Conservation (phyloP, 345 rosid genomes). For the Gossypium thurberi region DNA sequence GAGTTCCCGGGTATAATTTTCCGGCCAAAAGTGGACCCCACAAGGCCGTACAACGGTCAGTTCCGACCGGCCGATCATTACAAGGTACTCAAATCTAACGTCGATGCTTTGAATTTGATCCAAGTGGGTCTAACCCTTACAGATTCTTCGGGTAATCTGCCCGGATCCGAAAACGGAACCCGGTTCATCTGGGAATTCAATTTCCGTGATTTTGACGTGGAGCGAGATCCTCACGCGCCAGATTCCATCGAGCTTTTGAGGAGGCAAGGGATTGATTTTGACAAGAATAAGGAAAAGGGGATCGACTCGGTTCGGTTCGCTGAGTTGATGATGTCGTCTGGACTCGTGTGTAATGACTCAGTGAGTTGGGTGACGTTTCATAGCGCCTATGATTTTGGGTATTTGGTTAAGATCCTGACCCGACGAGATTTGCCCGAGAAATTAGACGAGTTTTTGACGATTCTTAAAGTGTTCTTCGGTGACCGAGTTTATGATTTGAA, state of each 20-base stretch:
- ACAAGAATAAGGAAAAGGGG: slow-evolving; percentile 45
- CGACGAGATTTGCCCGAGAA: slow-evolving; percentile 42
- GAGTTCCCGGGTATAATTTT: slow-evolving; percentile 77
- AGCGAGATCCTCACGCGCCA: slow-evolving; percentile 63
- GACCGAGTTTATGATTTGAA: slow-evolving; percentile 63
- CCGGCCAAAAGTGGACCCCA: slow-evolving; percentile 21
- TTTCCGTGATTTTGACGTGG: slow-evolving; percentile 59
- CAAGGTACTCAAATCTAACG: slow-evolving; percentile 63
- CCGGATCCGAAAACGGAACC: slow-evolving; percentile 26
- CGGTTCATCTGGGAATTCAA: slow-evolving; percentile 82
- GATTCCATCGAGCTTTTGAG: slow-evolving; percentile 76
- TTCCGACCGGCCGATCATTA: slow-evolving; percentile 52
- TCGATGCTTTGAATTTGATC: slow-evolving; percentile 64
- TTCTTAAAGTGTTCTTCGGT: slow-evolving; percentile 51
- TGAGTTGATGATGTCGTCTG: slow-evolving; percentile 81
- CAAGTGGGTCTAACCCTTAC: slow-evolving; percentile 79
- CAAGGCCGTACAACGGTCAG: slow-evolving; percentile 16
- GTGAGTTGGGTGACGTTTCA: slow-evolving; percentile 93
- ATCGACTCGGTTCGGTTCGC: slow-evolving; percentile 58
- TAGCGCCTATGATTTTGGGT: slow-evolving; percentile 91
- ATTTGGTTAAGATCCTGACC: slow-evolving; percentile 73
- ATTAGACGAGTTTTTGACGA: slow-evolving; percentile 40
- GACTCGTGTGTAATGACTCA: slow-evolving; percentile 58
- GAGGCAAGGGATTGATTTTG: slow-evolving; percentile 76
- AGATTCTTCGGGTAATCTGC: slow-evolving; percentile 49